phyloP scores from a whole-genome alignment of 345 rosid species.

The Litchi chinensis region DNA sequence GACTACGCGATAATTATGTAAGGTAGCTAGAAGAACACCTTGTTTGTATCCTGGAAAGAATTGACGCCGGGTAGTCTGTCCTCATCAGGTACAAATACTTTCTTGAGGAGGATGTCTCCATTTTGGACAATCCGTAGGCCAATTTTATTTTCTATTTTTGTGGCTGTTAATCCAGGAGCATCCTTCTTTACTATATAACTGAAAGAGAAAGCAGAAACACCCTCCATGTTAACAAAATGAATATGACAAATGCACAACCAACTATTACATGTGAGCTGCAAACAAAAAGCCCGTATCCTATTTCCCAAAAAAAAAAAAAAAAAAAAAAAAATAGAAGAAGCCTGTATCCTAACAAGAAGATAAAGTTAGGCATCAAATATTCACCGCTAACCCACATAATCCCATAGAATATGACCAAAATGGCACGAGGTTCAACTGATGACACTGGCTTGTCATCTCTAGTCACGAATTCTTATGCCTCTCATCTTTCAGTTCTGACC shows the following conservation, averaged over 20 bases:
- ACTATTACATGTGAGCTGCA: not conserved
- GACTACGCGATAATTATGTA: constrained; percentile 7
- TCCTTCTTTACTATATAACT: constrained; percentile 84
- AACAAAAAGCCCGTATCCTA: not conserved
- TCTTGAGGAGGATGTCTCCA: constrained; percentile 81
- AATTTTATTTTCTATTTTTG: constrained; percentile 93
- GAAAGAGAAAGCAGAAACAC: constrained; percentile 37
- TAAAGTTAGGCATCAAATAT: not conserved
- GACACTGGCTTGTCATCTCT: not conserved
- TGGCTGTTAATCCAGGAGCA: constrained; percentile 83
- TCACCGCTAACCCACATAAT: not conserved
- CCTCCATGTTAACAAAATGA: not conserved
- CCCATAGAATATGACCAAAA: not conserved
- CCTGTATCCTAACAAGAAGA: not conserved
- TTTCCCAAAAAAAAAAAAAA: too few relatives aligned
- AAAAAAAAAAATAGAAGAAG: not conserved
- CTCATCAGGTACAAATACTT: constrained; percentile 86
- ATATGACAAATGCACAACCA: not conserved
- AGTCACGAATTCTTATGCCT: not conserved
- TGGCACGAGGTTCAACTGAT: not conserved
- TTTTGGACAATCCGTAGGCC: constrained; percentile 95
- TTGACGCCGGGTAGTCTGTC: constrained; percentile 86
- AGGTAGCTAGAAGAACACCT: constrained; percentile 49
- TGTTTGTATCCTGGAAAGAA: constrained; percentile 88
- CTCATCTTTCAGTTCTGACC: not conserved